A percentile compares a stretch with the other conserved stretches of the same genome.
These are phyloP conservation scores for Plasmodium relictum DNA, from an alignment of 169 alveolate genomes.

Conservation along the genomic window DNA sequence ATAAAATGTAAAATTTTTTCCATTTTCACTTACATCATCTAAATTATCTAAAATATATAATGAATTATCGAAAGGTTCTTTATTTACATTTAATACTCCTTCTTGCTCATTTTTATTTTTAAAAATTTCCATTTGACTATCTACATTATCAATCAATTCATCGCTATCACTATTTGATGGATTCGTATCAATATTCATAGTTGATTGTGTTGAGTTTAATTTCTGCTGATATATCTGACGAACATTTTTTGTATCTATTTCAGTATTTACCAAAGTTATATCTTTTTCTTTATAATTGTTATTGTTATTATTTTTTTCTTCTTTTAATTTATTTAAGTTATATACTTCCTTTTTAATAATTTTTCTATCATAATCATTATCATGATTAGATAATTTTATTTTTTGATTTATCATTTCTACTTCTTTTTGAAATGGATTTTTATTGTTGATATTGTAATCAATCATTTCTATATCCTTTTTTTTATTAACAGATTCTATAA, in stretches of 20 bases:
- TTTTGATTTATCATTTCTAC: not conserved
- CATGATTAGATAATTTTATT: not conserved
- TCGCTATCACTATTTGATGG: not conserved
- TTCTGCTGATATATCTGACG: not conserved
- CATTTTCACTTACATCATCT: slow-evolving; percentile 2
- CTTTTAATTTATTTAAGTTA: slow-evolving; percentile 6
- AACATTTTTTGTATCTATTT: not conserved
- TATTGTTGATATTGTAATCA: not conserved
- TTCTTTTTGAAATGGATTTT: not conserved
- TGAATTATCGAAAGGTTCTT: slow-evolving; percentile 22
- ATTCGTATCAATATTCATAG: slow-evolving; percentile 49
- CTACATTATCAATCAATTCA: not conserved
- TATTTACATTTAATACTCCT: not conserved
- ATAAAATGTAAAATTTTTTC: not conserved
- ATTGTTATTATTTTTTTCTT: not conserved
- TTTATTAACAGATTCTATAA: too few species aligned
- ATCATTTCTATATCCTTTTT: not conserved
- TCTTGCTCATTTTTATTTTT: not conserved
- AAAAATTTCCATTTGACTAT: not conserved
- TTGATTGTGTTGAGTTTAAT: slow-evolving; percentile 59
- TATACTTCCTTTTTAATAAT: not conserved
- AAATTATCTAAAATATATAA: slow-evolving; percentile 22
- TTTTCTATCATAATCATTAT: slow-evolving; percentile 1
- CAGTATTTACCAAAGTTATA: not conserved
- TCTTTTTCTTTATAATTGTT: not conserved